A percentile compares a stretch with the other conserved stretches of the same genome.
These are phyloP conservation scores for Trametes maxima DNA, from an alignment of 768 basidiomycete genomes.

Conservation along the genomic window DNA sequence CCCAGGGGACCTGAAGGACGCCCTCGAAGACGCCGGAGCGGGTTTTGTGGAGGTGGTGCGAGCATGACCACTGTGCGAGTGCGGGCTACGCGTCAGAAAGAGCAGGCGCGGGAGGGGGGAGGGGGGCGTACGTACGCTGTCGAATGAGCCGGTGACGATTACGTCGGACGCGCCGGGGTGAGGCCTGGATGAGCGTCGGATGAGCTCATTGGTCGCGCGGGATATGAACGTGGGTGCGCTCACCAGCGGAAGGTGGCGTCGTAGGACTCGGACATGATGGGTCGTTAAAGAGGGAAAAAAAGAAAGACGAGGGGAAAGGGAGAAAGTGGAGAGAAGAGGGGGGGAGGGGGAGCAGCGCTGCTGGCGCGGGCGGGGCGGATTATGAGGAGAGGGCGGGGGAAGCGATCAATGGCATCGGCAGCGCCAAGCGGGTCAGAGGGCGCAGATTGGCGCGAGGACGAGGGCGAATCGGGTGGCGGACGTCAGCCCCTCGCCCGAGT, in stretches of 20 bases:
- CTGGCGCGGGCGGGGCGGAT: slow-evolving; percentile 8
- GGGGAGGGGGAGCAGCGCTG: slow-evolving; percentile 13
- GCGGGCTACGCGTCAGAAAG: slow-evolving; percentile 12
- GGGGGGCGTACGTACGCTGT: slow-evolving; percentile 51
- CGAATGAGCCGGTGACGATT: slow-evolving; percentile 77
- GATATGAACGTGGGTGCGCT: background rate
- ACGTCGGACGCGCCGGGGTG: slow-evolving; percentile 55
- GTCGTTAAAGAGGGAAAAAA: slow-evolving; percentile 21
- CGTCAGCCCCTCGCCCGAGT: background rate
- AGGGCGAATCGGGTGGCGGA: background rate
- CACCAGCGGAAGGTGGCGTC: slow-evolving; percentile 27
- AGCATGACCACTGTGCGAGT: slow-evolving; percentile 59
- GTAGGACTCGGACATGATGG: slow-evolving; percentile 31
- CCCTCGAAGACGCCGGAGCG: slow-evolving; percentile 55
- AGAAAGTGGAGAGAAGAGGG: slow-evolving; percentile 4
- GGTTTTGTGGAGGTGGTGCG: slow-evolving; percentile 55
- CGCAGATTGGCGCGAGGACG: background rate
- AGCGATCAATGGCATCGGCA: slow-evolving; percentile 16
- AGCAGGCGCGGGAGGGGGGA: background rate
- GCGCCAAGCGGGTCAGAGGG: background rate
- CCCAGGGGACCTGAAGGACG: slow-evolving; percentile 59
- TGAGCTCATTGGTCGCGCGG: slow-evolving; percentile 3
- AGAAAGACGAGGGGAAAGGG: slow-evolving; percentile 13
- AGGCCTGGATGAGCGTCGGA: slow-evolving; percentile 49
- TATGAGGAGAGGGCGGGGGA: background rate